Base-by-base conservation (phyloP, 2,329 filamentous ascomycete genomes). In the Talaromyces sp. region DNA sequence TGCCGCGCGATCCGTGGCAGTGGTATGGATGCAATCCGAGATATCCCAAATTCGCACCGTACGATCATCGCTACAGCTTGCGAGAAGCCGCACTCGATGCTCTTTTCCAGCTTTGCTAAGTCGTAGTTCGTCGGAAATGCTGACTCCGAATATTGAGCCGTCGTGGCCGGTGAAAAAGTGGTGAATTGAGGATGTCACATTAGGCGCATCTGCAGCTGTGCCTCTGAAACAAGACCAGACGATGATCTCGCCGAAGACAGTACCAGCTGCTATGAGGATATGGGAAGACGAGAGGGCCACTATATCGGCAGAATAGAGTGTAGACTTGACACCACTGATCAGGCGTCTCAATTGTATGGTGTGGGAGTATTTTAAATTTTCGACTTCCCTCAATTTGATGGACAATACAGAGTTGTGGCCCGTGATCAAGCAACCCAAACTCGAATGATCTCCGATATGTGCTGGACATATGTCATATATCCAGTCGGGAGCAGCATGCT, bases 41-140 rank as follows among this genome's bases (percentile, higher is more conserved):
- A 97, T 86, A 72, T 97, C 87, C 94, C 95, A 98, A 1, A 98
- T 79, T 14, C 91, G 85, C 24, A 99, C 87, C 0, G 93, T 97
- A 60, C 95, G 85, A 77, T 99, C 95, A 73, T 99, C 95, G 72
- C 94, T 98, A 75, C 95, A 99, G 71, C 91, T 97, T 14, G 90
- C 91, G 39, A 99, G 82, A n/a, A 97, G 76, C 60, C 90, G 83
- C 31, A 81, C 79, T 22, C 74, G 74, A 7, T 72, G 73, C 0
- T 79, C 80, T 16, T 67, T 70, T 14, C 78, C 75, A 1, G 74
- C 67, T 24, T 78, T 69, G 7, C 68, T 67, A 22, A 89, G 22
- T 10, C 19, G 11, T 13, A 65, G 76, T 69, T 79, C 73, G 0
- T 84, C 79, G 0, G 92, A 96, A 41, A 98, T 90, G 37, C 88